Base-by-base conservation (phyloP, 2,329 filamentous ascomycete species). In the Epichloe uncinata region DNA sequence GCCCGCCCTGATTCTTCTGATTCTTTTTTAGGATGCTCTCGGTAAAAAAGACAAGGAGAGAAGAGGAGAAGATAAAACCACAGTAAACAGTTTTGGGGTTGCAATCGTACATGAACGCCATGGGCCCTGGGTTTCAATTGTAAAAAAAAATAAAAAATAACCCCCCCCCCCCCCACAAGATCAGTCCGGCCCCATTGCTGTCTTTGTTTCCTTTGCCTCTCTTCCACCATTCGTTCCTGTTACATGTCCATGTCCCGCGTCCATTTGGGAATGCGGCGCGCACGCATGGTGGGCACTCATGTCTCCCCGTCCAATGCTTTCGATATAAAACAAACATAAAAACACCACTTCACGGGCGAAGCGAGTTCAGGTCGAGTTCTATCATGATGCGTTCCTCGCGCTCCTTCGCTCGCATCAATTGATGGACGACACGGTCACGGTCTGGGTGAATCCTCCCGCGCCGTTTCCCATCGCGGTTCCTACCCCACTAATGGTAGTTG, bases 401-500 rank as follows among this genome's bases (percentile, higher is more conserved):
- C 20, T 54, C 50, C n/a, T 42, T 42, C 34, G 47, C 37, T 45
- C 36, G 45, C 41, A 41, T 36, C 38, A 36, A n/a, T 26, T 26
- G 22, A 26, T 26, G 22, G 38, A 44, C 47, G 34, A 16, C 38
- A 30, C 49, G 45, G 26, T 52, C 40, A n/a, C 48, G 45, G n/a
- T 54, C 42, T 20, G 34, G 40, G 38, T 51, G 54, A 37, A 51
- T 43, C 46, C 26, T 49, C 38, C 53, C 50, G 43, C 51, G 53
- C 53, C 57, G 50, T 54, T 48, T 59, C 52, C 55, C 57, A 47
- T 60, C 59, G 55, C 59, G 58, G 57, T 56, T 52, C 54, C 59
- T 61, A 66, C 63, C 62, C 60, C 58, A 58, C 63, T 73, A 71
- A 57, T 75, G 70, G 70, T 80, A 80, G 71, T 80, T 80, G 57